Evolutionary conservation across 331 rosid genomes (phyloP).

Genomic region (Rosa hybrid): DNA sequence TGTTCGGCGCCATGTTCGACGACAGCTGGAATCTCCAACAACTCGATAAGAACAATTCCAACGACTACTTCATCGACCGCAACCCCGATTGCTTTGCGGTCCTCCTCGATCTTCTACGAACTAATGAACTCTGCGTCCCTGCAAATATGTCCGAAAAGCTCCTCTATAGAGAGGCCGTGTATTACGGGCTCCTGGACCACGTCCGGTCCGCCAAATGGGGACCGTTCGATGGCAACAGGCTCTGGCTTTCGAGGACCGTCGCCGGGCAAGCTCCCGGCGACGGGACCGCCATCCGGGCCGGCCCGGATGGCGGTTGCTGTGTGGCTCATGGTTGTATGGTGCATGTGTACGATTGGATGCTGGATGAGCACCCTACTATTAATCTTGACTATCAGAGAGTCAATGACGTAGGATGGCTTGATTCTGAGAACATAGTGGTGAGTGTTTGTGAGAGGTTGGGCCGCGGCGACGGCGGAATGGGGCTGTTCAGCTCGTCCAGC

Average conservation of each 20-base stretch:
- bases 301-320: slow-evolving; percentile 92
- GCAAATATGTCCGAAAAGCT: slow-evolving; percentile 66
- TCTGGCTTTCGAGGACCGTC: slow-evolving; percentile 50
- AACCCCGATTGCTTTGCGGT: slow-evolving; percentile 83
- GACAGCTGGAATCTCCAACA: slow-evolving; percentile 64
- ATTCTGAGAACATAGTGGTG: slow-evolving; percentile 52
- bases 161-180: slow-evolving; percentile 77
- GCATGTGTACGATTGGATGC: slow-evolving; percentile 92
- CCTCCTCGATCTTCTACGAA: slow-evolving; percentile 86
- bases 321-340: slow-evolving; percentile 95
- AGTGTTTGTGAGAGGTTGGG: slow-evolving; percentile 77
- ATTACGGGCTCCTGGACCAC: slow-evolving; percentile 73
- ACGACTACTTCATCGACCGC: slow-evolving; percentile 80
- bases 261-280: slow-evolving; percentile 92
- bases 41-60: slow-evolving; percentile 1
- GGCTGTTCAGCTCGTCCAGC: slow-evolving; percentile 61
- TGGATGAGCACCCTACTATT: slow-evolving; percentile 77
- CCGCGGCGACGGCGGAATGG: slow-evolving; percentile 90
- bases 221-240: slow-evolving; percentile 75
- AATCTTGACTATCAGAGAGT: slow-evolving; percentile 81
- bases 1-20: slow-evolving; percentile 84
- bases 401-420: slow-evolving; percentile 90
- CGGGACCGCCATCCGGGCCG: slow-evolving; percentile 88
- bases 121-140: slow-evolving; percentile 63
- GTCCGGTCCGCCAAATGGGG: slow-evolving; percentile 87